Evolutionary conservation across 2,329 filamentous ascomycete species (phyloP), one percentile per base, ranked within the genome.

Genomic region (Alternaria longipes): DNA sequence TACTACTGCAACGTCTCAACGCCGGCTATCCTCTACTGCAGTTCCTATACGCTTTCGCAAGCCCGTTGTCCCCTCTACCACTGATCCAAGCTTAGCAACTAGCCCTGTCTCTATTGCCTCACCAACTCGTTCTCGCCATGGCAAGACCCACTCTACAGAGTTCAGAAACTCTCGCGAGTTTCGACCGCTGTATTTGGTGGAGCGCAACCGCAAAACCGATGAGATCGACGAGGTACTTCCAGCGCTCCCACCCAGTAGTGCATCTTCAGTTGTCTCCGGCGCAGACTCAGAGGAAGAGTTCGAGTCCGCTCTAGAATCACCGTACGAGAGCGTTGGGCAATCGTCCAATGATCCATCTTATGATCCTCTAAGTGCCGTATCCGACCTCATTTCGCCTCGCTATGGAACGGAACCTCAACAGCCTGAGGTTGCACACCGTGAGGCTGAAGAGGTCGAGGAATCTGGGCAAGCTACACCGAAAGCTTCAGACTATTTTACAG

Each of bases 111-210:
- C 78, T 30, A 77, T 78, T n/a, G 76, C 66, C 18, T 84, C 83
- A 8, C 83, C 83, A 26, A 78, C 76, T 8, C 71, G 77, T 20
- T 69, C 74, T 16, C 80, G 82, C 32, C 82, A 84, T 62, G 76
- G 78, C 46, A 82, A 84, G 36, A 78, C 81, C 1, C 80, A 78
- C 54, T 87, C 85, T 1, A 80, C 81, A 5, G 84, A 87, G 63
- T 86, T 86, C 72, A 83, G 80, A 61, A 79, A 78, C 45, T 86
- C 80, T 65, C 85, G 84, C 18, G 92, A 95, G 73, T 90, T 94
- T 71, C 89, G 91, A 67, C 94, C 94, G 0, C 81, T 97, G 8
- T 94, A 91, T 78, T 88, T 97, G 22, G 87, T 97, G 7, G 91
- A 96, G 76, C 88, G 84, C 30, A 86, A 78, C 45, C 67, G 75